Conservation (phyloP, 169 alveolate genomes). For the Plasmodium adleri region DNA sequence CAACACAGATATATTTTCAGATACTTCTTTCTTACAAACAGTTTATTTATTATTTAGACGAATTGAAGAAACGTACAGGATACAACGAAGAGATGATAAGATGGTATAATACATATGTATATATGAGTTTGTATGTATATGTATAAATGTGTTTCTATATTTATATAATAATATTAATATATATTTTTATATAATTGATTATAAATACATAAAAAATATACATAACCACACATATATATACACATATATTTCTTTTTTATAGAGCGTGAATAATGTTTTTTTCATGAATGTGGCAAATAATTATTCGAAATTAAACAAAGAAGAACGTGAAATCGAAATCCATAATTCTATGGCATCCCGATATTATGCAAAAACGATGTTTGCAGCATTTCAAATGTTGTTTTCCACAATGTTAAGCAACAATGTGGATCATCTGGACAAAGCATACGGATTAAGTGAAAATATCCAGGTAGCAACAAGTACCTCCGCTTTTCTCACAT, state of each 20-base stretch:
- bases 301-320: constrained; percentile 45
- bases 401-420: constrained; percentile 4
- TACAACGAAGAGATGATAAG: neutral
- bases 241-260: neutral
- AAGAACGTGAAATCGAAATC: constrained; percentile 19
- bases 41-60: too few relatives aligned
- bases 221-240: neutral
- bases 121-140: too few relatives aligned
- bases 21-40: too few relatives aligned
- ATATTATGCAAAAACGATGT: constrained; percentile 27
- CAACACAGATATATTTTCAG: too few relatives aligned
- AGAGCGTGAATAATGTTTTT: constrained; percentile 29
- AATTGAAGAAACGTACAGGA: constrained; percentile 12
- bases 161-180: too few relatives aligned
- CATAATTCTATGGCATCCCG: constrained; percentile 40
- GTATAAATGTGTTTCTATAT: too few relatives aligned
- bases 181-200: too few relatives aligned
- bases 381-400: constrained; percentile 23
- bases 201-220: too few relatives aligned
- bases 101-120: too few relatives aligned
- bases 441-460: neutral
- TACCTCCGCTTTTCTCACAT: neutral
- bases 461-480: neutral
- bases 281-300: constrained; percentile 23
- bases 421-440: neutral